Evolutionary conservation across 805 yeast genomes (phyloP).

Genomic region (Komagataella pseudopastoris): DNA sequence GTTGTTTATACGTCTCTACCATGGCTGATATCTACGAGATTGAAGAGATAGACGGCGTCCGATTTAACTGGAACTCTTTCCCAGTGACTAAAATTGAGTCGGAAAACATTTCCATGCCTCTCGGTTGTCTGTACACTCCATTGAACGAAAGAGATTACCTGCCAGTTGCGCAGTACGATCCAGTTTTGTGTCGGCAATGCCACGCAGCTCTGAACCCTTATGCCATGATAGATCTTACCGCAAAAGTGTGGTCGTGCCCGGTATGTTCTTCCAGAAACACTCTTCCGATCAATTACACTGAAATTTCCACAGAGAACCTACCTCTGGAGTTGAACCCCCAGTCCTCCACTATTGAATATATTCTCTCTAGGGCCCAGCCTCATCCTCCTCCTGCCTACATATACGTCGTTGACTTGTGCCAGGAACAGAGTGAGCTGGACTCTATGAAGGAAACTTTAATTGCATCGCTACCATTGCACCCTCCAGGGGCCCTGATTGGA

Average conservation of each 20-base stretch:
- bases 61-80: slow-evolving; percentile 75
- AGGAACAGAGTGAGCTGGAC: slow-evolving; percentile 75
- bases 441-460: slow-evolving; percentile 74
- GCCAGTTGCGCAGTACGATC: slow-evolving; percentile 75
- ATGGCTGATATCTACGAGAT: slow-evolving; percentile 36
- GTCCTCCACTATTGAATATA: slow-evolving; percentile 74
- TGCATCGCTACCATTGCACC: slow-evolving; percentile 63
- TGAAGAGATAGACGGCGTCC: slow-evolving; percentile 51
- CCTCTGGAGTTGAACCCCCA: slow-evolving; percentile 68
- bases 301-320: slow-evolving; percentile 58
- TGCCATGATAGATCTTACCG: slow-evolving; percentile 64
- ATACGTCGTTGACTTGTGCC: slow-evolving; percentile 80
- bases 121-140: slow-evolving; percentile 93
- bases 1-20: neutral
- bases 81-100: slow-evolving; percentile 88
- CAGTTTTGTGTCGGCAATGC: slow-evolving; percentile 74
- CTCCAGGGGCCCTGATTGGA: slow-evolving; percentile 84
- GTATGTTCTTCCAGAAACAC: slow-evolving; percentile 69
- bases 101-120: slow-evolving; percentile 83
- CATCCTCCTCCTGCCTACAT: slow-evolving; percentile 80
- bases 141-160: slow-evolving; percentile 65
- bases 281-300: slow-evolving; percentile 72
- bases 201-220: slow-evolving; percentile 80
- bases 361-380: slow-evolving; percentile 42
- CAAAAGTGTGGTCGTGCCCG: slow-evolving; percentile 77